phyloP scores from a whole-genome alignment of 2,329 filamentous ascomycete species.

The Talaromyces sp. region DNA sequence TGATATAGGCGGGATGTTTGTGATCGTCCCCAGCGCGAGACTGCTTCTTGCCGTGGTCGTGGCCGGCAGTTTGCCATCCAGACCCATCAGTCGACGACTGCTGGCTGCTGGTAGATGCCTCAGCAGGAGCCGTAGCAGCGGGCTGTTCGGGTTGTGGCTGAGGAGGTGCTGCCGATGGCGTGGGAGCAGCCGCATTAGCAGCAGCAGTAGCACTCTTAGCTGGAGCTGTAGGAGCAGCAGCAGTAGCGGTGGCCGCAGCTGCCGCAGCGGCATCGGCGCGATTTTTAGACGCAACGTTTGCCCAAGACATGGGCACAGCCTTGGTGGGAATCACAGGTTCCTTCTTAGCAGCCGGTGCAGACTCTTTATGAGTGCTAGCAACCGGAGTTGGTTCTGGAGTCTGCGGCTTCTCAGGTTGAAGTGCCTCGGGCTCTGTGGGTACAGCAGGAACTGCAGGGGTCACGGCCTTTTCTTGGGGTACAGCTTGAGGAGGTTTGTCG shows the following conservation, averaged over 20 bases:
- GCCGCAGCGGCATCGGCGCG: constrained; percentile 20
- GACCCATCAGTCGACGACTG: constrained; percentile 60
- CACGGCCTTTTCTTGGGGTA: constrained; percentile 17
- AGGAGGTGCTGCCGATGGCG: constrained; percentile 10
- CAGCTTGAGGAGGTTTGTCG: constrained; percentile 29
- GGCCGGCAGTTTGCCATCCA: constrained; percentile 84
- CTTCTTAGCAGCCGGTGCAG: constrained; percentile 48
- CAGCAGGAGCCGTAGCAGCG: constrained; percentile 31
- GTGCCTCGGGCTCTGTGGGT: constrained; percentile 33
- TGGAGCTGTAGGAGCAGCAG: constrained; percentile 27
- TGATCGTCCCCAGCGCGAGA: constrained; percentile 67
- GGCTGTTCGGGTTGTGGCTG: constrained; percentile 27
- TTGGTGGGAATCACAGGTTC: constrained; percentile 37
- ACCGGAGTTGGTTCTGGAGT: constrained; percentile 54
- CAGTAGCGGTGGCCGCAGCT: constrained; percentile 51
- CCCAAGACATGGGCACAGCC: constrained; percentile 60
- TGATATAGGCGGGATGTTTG: constrained; percentile 80
- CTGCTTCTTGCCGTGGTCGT: constrained; percentile 75
- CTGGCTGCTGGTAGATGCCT: constrained; percentile 62
- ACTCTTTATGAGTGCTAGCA: constrained; percentile 40
- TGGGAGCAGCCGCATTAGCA: constrained; percentile 21
- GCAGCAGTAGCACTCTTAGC: constrained; percentile 27
- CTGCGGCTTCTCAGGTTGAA: constrained; percentile 57
- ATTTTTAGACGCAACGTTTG: constrained; percentile 50
- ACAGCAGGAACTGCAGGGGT: constrained; percentile 23